Evolutionary conservation across 2,329 filamentous ascomycete genomes (phyloP).

Genomic region (Dactylellina leptospora): DNA sequence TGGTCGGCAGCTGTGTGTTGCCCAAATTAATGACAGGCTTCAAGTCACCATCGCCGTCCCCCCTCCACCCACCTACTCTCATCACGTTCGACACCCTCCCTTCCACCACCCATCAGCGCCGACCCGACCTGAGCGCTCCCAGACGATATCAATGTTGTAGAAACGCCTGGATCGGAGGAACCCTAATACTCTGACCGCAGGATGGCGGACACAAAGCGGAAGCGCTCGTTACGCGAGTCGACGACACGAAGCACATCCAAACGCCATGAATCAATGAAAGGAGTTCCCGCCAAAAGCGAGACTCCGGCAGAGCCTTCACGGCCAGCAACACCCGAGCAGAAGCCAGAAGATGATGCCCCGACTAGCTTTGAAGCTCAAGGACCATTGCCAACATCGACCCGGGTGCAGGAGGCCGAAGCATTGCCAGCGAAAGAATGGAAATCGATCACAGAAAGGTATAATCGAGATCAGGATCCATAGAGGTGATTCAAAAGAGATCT

Average conservation of each 20-base stretch:
- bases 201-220: slow-evolving; percentile 46
- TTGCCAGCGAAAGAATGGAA: slow-evolving; percentile 75
- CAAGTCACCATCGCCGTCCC: too few species aligned
- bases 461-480: slow-evolving; percentile 1
- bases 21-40: too few species aligned
- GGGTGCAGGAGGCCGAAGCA: slow-evolving; percentile 65
- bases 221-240: slow-evolving; percentile 47
- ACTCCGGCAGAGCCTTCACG: slow-evolving; percentile 40
- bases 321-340: slow-evolving; percentile 25
- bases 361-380: slow-evolving; percentile 43
- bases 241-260: slow-evolving; percentile 49
- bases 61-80: too few species aligned
- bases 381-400: slow-evolving; percentile 27
- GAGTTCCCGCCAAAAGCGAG: slow-evolving; percentile 35
- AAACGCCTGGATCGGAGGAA: neutral
- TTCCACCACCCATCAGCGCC: neutral
- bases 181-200: neutral
- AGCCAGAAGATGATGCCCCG: slow-evolving; percentile 37
- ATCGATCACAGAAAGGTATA: slow-evolving; percentile 74
- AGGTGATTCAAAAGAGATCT: neutral
- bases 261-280: slow-evolving; percentile 42
- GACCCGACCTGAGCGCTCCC: neutral
- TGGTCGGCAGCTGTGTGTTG: neutral
- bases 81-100: too few species aligned
- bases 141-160: neutral